phyloP scores from a whole-genome alignment of 2,329 filamentous ascomycete genomes.

The Arachnomyces sp. region DNA sequence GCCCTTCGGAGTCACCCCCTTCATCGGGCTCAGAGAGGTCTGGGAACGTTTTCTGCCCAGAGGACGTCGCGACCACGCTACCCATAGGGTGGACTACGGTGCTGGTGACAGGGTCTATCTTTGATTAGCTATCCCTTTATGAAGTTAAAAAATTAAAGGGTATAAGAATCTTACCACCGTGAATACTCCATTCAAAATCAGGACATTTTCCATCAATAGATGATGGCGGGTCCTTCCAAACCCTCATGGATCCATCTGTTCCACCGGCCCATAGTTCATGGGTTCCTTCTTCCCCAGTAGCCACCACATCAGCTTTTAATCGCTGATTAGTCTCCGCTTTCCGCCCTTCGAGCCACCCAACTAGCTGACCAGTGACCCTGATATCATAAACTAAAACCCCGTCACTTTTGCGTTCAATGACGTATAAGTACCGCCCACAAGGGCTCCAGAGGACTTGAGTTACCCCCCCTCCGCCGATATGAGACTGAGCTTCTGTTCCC shows the following conservation, averaged over 20 bases:
- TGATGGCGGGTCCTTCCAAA: slow-evolving; percentile 41
- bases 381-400: slow-evolving; percentile 52
- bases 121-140: slow-evolving; percentile 12
- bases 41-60: slow-evolving; percentile 33
- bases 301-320: slow-evolving; percentile 46
- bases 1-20: slow-evolving; percentile 2
- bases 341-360: slow-evolving; percentile 43
- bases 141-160: neutral
- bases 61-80: slow-evolving; percentile 42
- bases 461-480: slow-evolving; percentile 44
- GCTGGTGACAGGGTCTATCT: slow-evolving; percentile 38
- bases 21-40: slow-evolving; percentile 13
- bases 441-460: slow-evolving; percentile 51
- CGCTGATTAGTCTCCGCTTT: slow-evolving; percentile 45
- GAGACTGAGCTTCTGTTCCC: slow-evolving; percentile 28
- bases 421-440: slow-evolving; percentile 50
- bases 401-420: slow-evolving; percentile 50
- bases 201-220: slow-evolving; percentile 34
- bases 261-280: slow-evolving; percentile 54
- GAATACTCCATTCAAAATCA: slow-evolving; percentile 35
- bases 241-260: slow-evolving; percentile 45
- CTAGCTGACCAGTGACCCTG: slow-evolving; percentile 42
- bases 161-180: slow-evolving; percentile 32
- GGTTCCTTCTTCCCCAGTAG: slow-evolving; percentile 23
- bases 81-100: slow-evolving; percentile 40